These are phyloP conservation scores for Talaromyces sp. DNA, from an alignment of 2,329 filamentous ascomycete genomes.

Conservation along the genomic window DNA sequence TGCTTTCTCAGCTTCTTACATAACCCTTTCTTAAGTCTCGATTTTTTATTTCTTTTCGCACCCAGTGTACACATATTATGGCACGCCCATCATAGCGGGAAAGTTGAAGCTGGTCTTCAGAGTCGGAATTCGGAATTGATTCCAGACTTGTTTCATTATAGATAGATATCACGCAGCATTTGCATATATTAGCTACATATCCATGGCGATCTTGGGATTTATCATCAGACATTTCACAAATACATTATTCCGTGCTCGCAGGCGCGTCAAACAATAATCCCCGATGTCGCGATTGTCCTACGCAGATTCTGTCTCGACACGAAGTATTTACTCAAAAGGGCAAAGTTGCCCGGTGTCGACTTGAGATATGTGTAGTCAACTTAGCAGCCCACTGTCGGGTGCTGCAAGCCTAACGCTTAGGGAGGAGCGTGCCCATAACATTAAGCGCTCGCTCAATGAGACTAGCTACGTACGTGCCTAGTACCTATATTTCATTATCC, in stretches of 20 bases:
- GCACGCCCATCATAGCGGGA: background rate
- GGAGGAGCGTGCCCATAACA: background rate
- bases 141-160: slow-evolving; percentile 1
- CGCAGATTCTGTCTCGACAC: background rate
- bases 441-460: background rate
- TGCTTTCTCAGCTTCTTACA: background rate
- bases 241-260: background rate
- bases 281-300: background rate
- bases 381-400: background rate
- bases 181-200: background rate
- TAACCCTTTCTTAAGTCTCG: background rate
- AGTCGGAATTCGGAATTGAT: background rate
- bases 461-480: background rate
- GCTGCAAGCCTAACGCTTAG: background rate
- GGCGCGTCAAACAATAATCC: background rate
- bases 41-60: background rate
- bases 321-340: background rate
- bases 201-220: background rate
- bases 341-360: background rate
- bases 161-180: slow-evolving; percentile 6
- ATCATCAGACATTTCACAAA: background rate
- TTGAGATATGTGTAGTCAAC: background rate
- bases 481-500: background rate
- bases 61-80: slow-evolving; percentile 12
- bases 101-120: slow-evolving; percentile 13